Evolutionary conservation across 257 asterid species (phyloP).

Genomic region (Leptodermis oblonga): DNA sequence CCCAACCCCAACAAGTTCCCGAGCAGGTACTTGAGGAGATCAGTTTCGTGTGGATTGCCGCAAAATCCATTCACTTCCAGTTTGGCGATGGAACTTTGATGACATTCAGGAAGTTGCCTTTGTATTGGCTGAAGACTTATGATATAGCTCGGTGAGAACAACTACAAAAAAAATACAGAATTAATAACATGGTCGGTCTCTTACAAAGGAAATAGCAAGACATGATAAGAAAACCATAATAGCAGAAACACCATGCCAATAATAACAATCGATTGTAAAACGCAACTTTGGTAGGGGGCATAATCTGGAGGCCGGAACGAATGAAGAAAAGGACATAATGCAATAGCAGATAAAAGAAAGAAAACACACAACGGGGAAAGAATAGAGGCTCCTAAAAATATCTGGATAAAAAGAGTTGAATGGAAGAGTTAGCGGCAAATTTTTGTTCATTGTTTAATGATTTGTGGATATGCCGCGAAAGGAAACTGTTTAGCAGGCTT

Average conservation of each 20-base stretch:
- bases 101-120: background rate
- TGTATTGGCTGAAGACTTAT: background rate
- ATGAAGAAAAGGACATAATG: background rate
- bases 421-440: no score
- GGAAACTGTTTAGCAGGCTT: no score
- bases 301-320: no score
- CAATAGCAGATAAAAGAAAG: background rate
- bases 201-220: background rate
- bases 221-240: background rate
- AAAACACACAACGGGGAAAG: background rate
- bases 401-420: no score
- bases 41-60: background rate
- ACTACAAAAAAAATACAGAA: background rate
- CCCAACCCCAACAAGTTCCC: background rate
- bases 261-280: background rate
- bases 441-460: no score
- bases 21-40: constrained; percentile 1
- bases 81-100: background rate
- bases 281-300: no score
- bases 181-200: background rate
- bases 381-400: no score
- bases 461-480: background rate
- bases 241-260: background rate
- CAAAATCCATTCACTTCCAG: background rate
- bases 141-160: background rate